Evolutionary conservation across 441 rosid genomes (phyloP), one percentile per base, ranked within the genome.

Genomic region (Breynia disticha): DNA sequence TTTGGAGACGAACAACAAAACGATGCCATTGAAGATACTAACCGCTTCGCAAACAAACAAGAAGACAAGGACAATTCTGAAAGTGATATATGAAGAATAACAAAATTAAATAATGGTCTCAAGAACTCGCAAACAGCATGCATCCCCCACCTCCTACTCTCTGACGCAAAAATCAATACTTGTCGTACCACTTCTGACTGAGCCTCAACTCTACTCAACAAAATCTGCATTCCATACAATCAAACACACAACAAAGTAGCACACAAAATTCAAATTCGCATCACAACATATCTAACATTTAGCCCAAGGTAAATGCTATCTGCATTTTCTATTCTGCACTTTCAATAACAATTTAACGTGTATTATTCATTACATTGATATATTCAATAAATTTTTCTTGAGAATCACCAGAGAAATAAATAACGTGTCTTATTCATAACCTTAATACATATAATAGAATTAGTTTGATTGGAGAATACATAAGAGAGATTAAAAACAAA

Each of bases 21-120:
- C 7, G 96, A 82, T 20, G 95, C 77, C 74, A 91, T 59, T n/a
- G 90, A 82, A 44, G 87, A 75, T 19, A 85, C 16, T 28, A 91
- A 71, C 55, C 77, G 84, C 76, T 81, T 76, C 4, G 70, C 67
- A 67, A 87, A 87, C 62, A 28, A 28, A 28, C 35, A 28, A 5
- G 72, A 68, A 28, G 70, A 63, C 0, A 77, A 56, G 0, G 74
- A 54, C 44, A 79, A 62, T 63, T 78, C 74, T 37, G 67, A 69
- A 72, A 75, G 64, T 5, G 87, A 80, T 46, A 76, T 39, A 37
- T 80, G 64, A 47, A 87, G 62, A 59, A 87, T 61, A 1, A 82
- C 64, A 66, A 74, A 87, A 61, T 56, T 74, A 70, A 87, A 7
- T 39, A 91, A 81, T 16, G 90, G 86, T 69, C 83, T 80, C 71